These are phyloP conservation scores for Psophocarpus tetragonolobus DNA, from an alignment of 306 rosid genomes.

Conservation along the genomic window DNA sequence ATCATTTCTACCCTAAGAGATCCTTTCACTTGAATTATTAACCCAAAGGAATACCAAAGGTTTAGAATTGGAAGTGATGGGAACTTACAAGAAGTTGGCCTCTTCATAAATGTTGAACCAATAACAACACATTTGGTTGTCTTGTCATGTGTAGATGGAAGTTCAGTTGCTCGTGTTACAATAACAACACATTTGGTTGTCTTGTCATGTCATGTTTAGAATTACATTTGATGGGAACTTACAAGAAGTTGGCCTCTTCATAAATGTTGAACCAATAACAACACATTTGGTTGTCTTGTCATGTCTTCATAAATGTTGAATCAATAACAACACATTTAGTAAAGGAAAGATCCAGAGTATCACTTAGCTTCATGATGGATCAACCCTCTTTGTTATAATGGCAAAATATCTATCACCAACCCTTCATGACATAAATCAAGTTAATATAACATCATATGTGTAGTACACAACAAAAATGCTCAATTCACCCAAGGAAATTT, in stretches of 20 bases:
- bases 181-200: no score
- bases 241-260: constrained; percentile 94
- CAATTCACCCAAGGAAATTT: constrained; percentile 46
- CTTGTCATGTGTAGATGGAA: constrained; percentile 76
- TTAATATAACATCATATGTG: constrained; percentile 83
- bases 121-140: constrained; percentile 91
- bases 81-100: constrained; percentile 91
- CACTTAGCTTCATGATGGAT: constrained; percentile 91
- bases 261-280: constrained; percentile 78
- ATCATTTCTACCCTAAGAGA: constrained; percentile 98
- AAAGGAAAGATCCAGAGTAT: constrained; percentile 99
- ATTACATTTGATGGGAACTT: constrained; percentile 88
- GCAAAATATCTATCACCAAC: constrained; percentile 94
- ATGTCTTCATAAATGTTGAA: constrained; percentile 72
- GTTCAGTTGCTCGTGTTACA: constrained; percentile 97
- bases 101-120: constrained; percentile 83
- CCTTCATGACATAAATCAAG: constrained; percentile 91
- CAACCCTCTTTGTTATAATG: constrained; percentile 87
- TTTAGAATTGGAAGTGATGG: constrained; percentile 91
- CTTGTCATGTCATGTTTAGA: no score
- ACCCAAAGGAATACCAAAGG: constrained; percentile 96
- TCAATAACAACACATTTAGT: constrained; percentile 87
- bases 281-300: constrained; percentile 95
- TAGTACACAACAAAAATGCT: constrained; percentile 91
- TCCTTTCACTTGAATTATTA: constrained; percentile 90